Conservation (phyloP, 2,329 filamentous ascomycete species). For the Epichloe festucae region DNA sequence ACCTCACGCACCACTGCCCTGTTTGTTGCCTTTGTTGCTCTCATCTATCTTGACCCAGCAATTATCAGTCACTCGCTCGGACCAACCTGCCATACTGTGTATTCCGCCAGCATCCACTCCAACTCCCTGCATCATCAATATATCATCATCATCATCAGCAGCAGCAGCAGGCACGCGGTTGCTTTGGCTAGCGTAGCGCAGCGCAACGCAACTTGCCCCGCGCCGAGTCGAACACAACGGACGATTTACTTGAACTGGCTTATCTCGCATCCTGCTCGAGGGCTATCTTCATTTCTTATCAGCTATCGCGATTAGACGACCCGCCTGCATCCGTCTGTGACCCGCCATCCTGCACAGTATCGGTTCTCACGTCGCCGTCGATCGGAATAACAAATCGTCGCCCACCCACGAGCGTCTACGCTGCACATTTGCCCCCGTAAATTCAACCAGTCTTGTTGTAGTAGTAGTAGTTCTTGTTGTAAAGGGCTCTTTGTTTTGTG, state of each 20-base stretch:
- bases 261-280: not conserved
- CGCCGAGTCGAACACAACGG: not conserved
- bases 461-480: too few species aligned
- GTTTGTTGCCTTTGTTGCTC: not conserved
- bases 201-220: not conserved
- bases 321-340: not conserved
- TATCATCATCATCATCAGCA: not conserved
- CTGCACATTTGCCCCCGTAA: too few species aligned
- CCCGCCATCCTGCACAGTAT: not conserved
- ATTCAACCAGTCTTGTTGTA: not conserved
- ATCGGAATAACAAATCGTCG: too few species aligned
- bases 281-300: not conserved
- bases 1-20: not conserved
- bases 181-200: not conserved
- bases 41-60: not conserved
- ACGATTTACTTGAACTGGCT: not conserved
- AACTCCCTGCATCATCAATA: not conserved
- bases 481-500: too few species aligned
- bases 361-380: not conserved
- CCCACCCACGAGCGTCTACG: too few species aligned
- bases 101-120: conserved; percentile 1
- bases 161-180: not conserved
- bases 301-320: not conserved
- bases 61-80: not conserved
- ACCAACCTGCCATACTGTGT: not conserved